A percentile compares a stretch with the other conserved stretches of the same genome.
These are phyloP conservation scores for Rhodosporidiobolus odoratus DNA, from an alignment of 768 basidiomycete genomes.

Conservation along the genomic window DNA sequence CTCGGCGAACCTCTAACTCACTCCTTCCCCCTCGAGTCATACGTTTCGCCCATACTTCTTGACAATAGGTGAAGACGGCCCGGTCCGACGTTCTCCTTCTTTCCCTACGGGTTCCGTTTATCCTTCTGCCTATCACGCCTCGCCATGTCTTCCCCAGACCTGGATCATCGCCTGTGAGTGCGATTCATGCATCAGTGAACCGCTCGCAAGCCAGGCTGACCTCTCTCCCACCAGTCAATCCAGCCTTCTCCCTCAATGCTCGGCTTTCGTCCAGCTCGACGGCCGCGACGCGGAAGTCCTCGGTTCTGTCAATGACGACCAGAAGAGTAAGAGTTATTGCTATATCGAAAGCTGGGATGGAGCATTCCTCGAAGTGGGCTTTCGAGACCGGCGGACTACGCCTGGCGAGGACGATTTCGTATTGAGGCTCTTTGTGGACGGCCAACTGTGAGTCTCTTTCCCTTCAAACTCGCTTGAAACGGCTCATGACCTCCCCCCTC, in stretches of 20 bases:
- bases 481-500: background rate
- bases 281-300: background rate
- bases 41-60: no score
- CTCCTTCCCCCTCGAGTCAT: no score
- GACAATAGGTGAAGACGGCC: no score
- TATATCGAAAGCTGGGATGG: slow-evolving; percentile 15
- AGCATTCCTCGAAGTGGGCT: background rate
- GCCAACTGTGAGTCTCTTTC: background rate
- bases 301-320: background rate
- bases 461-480: background rate
- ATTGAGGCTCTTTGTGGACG: background rate
- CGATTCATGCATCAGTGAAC: no score
- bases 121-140: no score
- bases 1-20: no score
- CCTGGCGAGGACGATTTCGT: background rate
- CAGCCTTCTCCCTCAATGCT: background rate
- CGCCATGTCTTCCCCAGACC: no score
- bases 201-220: no score
- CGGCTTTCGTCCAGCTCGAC: background rate
- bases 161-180: no score
- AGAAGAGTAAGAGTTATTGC: background rate
- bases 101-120: no score
- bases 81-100: no score
- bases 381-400: background rate
- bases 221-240: no score